Evolutionary conservation across 306 rosid genomes (phyloP).

Genomic region (Betula pendula): DNA sequence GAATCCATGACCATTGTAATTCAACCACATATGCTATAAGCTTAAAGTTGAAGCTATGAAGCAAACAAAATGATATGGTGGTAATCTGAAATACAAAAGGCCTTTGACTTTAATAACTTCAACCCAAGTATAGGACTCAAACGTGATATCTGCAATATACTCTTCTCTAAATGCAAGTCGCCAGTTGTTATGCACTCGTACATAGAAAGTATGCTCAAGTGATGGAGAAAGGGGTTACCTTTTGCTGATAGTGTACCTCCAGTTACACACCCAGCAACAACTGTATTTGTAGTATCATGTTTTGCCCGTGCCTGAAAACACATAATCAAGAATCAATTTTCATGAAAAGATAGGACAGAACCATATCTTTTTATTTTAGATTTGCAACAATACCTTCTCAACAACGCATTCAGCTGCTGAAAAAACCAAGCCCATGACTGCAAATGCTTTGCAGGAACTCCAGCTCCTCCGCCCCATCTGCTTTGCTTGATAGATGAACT

Average conservation of each 20-base stretch:
- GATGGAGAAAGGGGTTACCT: slow-evolving; percentile 47
- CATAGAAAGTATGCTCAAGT: slow-evolving; percentile 5
- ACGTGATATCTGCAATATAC: background rate
- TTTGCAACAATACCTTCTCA: slow-evolving; percentile 60
- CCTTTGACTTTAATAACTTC: background rate
- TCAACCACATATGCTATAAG: background rate
- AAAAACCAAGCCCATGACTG: slow-evolving; percentile 87
- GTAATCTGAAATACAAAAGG: background rate
- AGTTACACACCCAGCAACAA: slow-evolving; percentile 85
- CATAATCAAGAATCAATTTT: slow-evolving; percentile 3
- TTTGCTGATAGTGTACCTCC: slow-evolving; percentile 89
- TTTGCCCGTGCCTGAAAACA: slow-evolving; percentile 74
- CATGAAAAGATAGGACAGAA: slow-evolving; percentile 22
- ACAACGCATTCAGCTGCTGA: slow-evolving; percentile 96
- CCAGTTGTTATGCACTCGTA: background rate
- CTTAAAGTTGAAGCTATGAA: background rate
- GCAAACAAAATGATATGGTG: background rate
- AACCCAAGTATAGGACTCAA: slow-evolving; percentile 3
- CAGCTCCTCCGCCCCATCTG: slow-evolving; percentile 93
- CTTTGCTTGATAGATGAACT: slow-evolving; percentile 71
- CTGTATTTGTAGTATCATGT: slow-evolving; percentile 80
- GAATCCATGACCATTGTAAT: background rate
- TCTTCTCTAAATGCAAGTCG: background rate
- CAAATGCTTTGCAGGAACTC: slow-evolving; percentile 93
- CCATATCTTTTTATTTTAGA: slow-evolving; percentile 11